Percentiles rank a stretch among this genome's conserved stretches.
Evolutionary conservation across 2,329 filamentous ascomycete species (phyloP).

Genomic region (Cercospora citrullina): DNA sequence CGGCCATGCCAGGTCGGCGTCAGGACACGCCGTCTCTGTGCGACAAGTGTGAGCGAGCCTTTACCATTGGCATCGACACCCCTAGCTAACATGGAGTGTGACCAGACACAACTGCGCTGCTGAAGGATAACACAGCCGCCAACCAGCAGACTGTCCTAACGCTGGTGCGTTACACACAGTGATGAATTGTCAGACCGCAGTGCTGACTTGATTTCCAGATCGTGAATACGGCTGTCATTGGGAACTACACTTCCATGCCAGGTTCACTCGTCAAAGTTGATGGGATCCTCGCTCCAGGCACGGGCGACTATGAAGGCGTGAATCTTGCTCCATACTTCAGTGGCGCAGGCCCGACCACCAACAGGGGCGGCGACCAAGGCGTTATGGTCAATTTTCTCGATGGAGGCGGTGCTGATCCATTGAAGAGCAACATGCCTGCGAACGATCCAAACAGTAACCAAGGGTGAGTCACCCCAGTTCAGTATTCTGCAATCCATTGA

Average conservation of each 20-base stretch:
- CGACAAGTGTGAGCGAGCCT: constrained; percentile 9
- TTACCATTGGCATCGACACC: not conserved
- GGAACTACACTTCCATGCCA: constrained; percentile 35
- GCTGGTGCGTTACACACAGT: constrained; percentile 32
- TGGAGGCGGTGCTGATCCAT: constrained; percentile 57
- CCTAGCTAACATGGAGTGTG: not conserved
- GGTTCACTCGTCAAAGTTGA: constrained; percentile 42
- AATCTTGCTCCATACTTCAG: constrained; percentile 61
- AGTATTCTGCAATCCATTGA: not conserved
- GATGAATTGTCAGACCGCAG: not conserved
- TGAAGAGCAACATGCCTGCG: constrained; percentile 58
- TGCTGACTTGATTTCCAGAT: constrained; percentile 33
- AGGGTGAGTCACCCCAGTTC: constrained; percentile 47
- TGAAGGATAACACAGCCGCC: constrained; percentile 59
- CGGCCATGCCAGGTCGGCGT: not conserved
- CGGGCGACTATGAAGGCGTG: constrained; percentile 53
- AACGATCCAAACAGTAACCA: constrained; percentile 55
- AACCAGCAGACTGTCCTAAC: constrained; percentile 60
- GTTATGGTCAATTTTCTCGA: constrained; percentile 62
- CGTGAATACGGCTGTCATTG: constrained; percentile 64
- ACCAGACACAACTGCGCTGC: constrained; percentile 54
- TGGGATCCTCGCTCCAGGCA: constrained; percentile 55
- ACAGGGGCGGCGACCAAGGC: constrained; percentile 48
- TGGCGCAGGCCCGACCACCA: constrained; percentile 56
- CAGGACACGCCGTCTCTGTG: not conserved